phyloP scores from a whole-genome alignment of 352 stramenopile genomes.

The Globisporangium alternatum region DNA sequence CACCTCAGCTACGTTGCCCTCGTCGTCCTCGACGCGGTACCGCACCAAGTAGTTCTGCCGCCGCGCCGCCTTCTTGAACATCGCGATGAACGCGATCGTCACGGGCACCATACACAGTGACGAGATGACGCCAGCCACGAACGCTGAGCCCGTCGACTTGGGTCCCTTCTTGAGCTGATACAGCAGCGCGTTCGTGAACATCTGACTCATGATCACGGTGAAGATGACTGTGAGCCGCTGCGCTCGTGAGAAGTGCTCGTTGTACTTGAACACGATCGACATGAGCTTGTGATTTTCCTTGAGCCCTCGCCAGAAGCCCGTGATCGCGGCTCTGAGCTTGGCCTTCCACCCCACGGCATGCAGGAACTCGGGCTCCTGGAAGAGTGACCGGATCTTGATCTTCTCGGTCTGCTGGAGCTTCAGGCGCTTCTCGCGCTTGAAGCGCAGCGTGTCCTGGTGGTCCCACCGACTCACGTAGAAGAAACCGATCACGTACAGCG shows the following conservation, averaged over 20 bases:
- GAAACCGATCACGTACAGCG: constrained; percentile 46
- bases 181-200: constrained; percentile 69
- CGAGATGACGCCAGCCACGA: constrained; percentile 57
- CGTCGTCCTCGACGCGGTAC: constrained; percentile 60
- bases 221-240: constrained; percentile 71
- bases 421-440: constrained; percentile 34
- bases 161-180: constrained; percentile 47
- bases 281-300: constrained; percentile 70
- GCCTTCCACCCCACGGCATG: constrained; percentile 41
- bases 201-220: constrained; percentile 64
- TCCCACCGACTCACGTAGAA: constrained; percentile 71
- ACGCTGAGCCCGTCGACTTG: constrained; percentile 43
- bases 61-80: constrained; percentile 70
- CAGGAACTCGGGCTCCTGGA: constrained; percentile 60
- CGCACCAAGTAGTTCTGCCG: constrained; percentile 61
- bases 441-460: constrained; percentile 31
- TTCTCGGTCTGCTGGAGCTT: constrained; percentile 42
- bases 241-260: constrained; percentile 61
- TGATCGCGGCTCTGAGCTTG: constrained; percentile 35
- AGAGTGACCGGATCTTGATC: constrained; percentile 55
- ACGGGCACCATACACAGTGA: constrained; percentile 66
- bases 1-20: constrained; percentile 56
- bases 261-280: constrained; percentile 70
- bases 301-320: constrained; percentile 44
- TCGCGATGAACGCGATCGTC: constrained; percentile 56